Percentiles rank a stretch among this genome's conserved stretches.
Conservation (phyloP, 1,284 basidiomycete species). For the Chiua sp. region DNA sequence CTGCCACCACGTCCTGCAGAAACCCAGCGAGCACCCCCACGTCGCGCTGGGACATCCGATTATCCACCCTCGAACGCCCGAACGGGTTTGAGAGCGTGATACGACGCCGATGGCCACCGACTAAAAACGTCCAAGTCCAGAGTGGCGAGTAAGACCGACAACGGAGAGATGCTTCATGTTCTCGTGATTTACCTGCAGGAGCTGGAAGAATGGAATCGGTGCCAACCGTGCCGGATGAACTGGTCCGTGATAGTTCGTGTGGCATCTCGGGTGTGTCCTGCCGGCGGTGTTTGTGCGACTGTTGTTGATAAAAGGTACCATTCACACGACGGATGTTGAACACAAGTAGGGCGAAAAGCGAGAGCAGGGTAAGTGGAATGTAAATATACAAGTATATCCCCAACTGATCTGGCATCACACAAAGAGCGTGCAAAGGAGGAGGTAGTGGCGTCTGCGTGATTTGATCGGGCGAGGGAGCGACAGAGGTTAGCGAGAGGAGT, state of each 20-base stretch:
- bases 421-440: slow-evolving; percentile 53
- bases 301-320: slow-evolving; percentile 3
- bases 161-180: slow-evolving; percentile 6
- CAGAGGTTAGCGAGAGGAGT: slow-evolving; percentile 73
- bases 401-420: slow-evolving; percentile 72
- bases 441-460: slow-evolving; percentile 33
- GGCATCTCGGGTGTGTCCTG: slow-evolving; percentile 12
- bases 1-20: slow-evolving; percentile 36
- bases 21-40: slow-evolving; percentile 38
- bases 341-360: slow-evolving; percentile 45
- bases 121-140: slow-evolving; percentile 32
- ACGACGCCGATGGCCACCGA: slow-evolving; percentile 34
- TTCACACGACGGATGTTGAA: slow-evolving; percentile 36
- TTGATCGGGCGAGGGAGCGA: slow-evolving; percentile 33
- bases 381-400: slow-evolving; percentile 67
- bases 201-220: slow-evolving; percentile 20
- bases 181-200: slow-evolving; percentile 18
- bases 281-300: slow-evolving; percentile 12
- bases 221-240: slow-evolving; percentile 5
- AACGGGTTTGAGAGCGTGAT: slow-evolving; percentile 32
- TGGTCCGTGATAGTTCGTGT: slow-evolving; percentile 13
- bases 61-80: slow-evolving; percentile 7
- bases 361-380: slow-evolving; percentile 50
- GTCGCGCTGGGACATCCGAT: slow-evolving; percentile 19
- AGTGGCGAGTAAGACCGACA: slow-evolving; percentile 20